Evolutionary conservation across 2,329 filamentous ascomycete genomes (phyloP).

Genomic region (Diaporthe velutina): DNA sequence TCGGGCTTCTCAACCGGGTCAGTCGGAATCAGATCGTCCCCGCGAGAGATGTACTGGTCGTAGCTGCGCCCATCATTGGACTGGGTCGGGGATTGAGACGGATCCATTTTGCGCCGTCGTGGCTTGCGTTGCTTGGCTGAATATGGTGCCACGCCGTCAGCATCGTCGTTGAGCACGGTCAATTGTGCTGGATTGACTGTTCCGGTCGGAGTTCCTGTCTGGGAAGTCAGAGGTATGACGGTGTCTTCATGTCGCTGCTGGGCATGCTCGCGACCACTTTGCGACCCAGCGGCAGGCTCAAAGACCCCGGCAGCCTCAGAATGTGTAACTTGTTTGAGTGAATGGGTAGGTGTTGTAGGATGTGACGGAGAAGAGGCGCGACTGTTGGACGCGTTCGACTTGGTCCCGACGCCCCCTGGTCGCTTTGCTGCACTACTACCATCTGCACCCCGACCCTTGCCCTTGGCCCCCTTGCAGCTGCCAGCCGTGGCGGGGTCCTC

Average conservation of each 20-base stretch:
- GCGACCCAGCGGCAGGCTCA: neutral
- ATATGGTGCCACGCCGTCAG: neutral
- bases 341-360: neutral
- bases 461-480: slow-evolving; percentile 26
- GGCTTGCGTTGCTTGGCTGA: slow-evolving; percentile 8
- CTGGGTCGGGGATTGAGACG: slow-evolving; percentile 68
- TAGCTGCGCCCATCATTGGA: slow-evolving; percentile 70
- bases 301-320: neutral
- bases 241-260: neutral
- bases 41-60: slow-evolving; percentile 53
- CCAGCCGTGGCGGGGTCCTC: slow-evolving; percentile 24
- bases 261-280: neutral
- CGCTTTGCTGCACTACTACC: slow-evolving; percentile 15
- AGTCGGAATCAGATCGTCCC: slow-evolving; percentile 43
- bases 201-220: neutral
- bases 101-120: slow-evolving; percentile 53
- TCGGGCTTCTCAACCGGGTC: slow-evolving; percentile 43
- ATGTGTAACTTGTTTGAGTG: neutral
- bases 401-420: neutral
- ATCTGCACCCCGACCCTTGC: slow-evolving; percentile 5
- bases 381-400: slow-evolving; percentile 34
- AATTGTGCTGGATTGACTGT: slow-evolving; percentile 14
- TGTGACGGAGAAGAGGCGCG: slow-evolving; percentile 25
- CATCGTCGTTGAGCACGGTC: neutral
- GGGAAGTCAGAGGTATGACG: neutral